Percentiles rank a stretch among this genome's conserved stretches.
These are phyloP conservation scores for Immersiella caudata DNA, from an alignment of 495 filamentous ascomycete genomes.

Conservation along the genomic window DNA sequence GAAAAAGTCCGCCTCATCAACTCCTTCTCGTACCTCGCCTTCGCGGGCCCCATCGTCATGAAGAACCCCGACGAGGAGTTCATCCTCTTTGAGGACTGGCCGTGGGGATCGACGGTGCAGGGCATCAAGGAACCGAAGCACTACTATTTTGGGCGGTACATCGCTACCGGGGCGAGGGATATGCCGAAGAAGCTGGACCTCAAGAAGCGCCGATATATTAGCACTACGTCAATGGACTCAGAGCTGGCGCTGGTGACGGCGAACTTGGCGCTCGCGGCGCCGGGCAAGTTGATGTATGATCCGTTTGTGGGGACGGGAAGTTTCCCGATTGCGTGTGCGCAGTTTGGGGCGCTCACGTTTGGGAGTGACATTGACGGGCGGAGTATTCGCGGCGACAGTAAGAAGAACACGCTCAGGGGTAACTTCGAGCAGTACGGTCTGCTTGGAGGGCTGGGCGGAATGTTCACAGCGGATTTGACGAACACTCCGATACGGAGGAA, in stretches of 20 bases:
- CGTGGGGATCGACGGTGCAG: constrained; percentile 49
- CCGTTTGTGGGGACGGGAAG: constrained; percentile 94
- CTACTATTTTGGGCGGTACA: constrained; percentile 71
- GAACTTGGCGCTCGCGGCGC: constrained; percentile 81
- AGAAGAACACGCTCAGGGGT: constrained; percentile 57
- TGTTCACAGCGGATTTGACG: constrained; percentile 84
- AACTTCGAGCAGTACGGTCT: constrained; percentile 90
- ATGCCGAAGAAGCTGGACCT: constrained; percentile 77
- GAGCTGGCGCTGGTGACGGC: constrained; percentile 90
- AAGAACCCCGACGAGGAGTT: constrained; percentile 72
- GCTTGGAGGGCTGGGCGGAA: constrained; percentile 64
- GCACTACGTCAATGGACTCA: constrained; percentile 95
- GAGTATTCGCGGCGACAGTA: constrained; percentile 69
- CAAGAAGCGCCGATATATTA: constrained; percentile 91
- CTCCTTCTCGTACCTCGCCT: constrained; percentile 74
- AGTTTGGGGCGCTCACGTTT: constrained; percentile 79
- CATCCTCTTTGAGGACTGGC: constrained; percentile 78
- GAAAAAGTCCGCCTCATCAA: constrained; percentile 73
- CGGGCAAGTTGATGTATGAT: constrained; percentile 85
- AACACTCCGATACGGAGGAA: constrained; percentile 72
- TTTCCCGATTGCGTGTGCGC: constrained; percentile 81
- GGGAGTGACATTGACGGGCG: constrained; percentile 94
- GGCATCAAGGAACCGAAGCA: constrained; percentile 55
- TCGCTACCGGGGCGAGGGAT: constrained; percentile 65
- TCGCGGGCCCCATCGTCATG: constrained; percentile 76